Base-by-base conservation (phyloP, 2,329 filamentous ascomycete species). In the Xylaria sp. region DNA sequence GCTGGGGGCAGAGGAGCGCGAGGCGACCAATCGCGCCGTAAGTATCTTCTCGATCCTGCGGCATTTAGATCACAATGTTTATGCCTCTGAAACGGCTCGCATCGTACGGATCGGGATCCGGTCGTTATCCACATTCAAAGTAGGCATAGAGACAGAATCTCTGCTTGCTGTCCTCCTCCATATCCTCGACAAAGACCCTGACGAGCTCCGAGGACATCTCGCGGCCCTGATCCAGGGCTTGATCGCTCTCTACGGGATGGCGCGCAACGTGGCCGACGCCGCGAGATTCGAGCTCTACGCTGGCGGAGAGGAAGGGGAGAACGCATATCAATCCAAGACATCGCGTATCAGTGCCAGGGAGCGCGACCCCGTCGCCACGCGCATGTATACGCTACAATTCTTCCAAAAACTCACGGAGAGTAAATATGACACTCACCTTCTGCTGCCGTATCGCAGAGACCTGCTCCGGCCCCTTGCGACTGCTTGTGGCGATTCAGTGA, bases 401-500 rank as follows among this genome's bases (percentile, higher is more conserved):
- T 75, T 87, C 2, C 80, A 80, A 3, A 77, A 79, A 33, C 75
- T 89, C 51, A 84, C 86, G 2, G 73, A 72, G 20, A 79, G 80
- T 69, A 20, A 22, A 17, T 86, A 84, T 69, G 86, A 87, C 65
- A 78, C 82, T 11, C 77, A 81, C 5, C 75, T 83, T 53, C 72
- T 87, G 22, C 70, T 85, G 55, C 77, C 82, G 0, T 79, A 82
- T 69, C 80, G 80, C 49, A 79, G 79, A 31, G 77, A 77, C 59
- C 79, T 87, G 49, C 79, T 82, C 66, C 78, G 83, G 3, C 80
- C 85, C 58, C 72, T 89, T 66, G 81, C 82, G 1, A 71, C 78
- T 9, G 85, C 85, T 1, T 86, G 85, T 56, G 86, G 86, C 1
- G 85, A 88, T 69, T 75, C 78, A 5, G 83, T 86, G 9, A 79